Evolutionary conservation across 768 basidiomycete genomes (phyloP), one percentile per base, ranked within the genome.

Genomic region (Lactifluus subvellereus): DNA sequence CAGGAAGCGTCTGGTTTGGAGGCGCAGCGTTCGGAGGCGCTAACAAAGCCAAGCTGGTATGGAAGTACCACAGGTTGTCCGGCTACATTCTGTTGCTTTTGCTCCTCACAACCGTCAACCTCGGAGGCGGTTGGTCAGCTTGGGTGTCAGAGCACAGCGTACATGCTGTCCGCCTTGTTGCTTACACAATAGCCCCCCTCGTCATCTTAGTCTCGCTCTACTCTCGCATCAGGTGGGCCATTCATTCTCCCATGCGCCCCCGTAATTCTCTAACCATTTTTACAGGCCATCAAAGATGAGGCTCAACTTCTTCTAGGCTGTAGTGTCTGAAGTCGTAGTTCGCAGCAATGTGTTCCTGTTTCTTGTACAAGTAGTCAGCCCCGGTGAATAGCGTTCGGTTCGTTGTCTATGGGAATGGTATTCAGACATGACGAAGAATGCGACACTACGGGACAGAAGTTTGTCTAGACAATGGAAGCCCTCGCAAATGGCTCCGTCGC

Each of bases 41-140:
- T 14, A 72, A 77, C 49, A 86, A 82, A 71, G 89, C 90, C 14
- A 93, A 89, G 72, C 71, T 76, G 1, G 62, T 92, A 20, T 94
- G 91, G 87, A 94, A 92, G 71, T 93, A 90, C 67, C 91, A 94
- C 69, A 77, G 91, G 65, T 64, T 87, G 18, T 90, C 88, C 0
- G 92, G 92, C 9, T 94, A 94, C 67, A 52, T 86, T 18, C 72
- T 93, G 11, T 82, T 89, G 58, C 78, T 84, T 0, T 64, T 83
- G 6, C 71, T 89, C 38, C 69, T 93, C 40, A 71, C 82, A 45
- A 88, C 88, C 0, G 79, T 82, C 3, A 75, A 89, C 68, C 77
- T 94, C 1, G 91, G 85, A 11, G 91, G 91, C 1, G 82, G 74
- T 3, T 84, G 84, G 80, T 90, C 89, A 3, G 60, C 68, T 49